Conservation (phyloP, 345 rosid species). For the Hypericum perforatum region DNA sequence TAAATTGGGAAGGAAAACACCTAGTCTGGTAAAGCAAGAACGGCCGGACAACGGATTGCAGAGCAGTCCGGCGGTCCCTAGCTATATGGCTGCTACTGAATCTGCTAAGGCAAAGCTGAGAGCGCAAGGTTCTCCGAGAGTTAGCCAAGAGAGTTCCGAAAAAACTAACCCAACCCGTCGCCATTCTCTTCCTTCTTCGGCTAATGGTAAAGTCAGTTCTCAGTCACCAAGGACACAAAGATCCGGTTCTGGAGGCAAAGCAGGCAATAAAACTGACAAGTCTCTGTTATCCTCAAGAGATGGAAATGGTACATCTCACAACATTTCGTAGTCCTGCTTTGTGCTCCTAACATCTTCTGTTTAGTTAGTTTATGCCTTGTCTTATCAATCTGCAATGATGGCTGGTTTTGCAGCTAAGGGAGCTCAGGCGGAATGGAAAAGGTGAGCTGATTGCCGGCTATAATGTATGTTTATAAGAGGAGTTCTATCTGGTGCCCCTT, state of each 20-base stretch:
- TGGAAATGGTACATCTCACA: slow-evolving; percentile 16
- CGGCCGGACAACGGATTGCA: slow-evolving; percentile 6
- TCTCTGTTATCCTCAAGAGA: slow-evolving; percentile 12
- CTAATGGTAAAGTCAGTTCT: slow-evolving; percentile 10
- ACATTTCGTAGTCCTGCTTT: slow-evolving; percentile 2
- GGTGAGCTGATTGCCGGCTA: slow-evolving; percentile 19
- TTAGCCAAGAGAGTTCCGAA: slow-evolving; percentile 12
- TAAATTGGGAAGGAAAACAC: slow-evolving; percentile 15
- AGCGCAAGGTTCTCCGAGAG: slow-evolving; percentile 13
- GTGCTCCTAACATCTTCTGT: background rate
- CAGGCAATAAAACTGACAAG: slow-evolving; percentile 11
- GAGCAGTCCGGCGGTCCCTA: slow-evolving; percentile 9
- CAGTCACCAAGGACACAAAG: slow-evolving; percentile 16
- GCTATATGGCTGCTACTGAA: slow-evolving; percentile 27
- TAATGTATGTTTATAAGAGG: slow-evolving; percentile 8
- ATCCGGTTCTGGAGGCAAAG: slow-evolving; percentile 10
- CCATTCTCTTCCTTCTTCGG: slow-evolving; percentile 15
- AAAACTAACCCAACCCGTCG: slow-evolving; percentile 10
- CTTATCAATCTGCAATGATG: background rate
- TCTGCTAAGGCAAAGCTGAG: slow-evolving; percentile 22
- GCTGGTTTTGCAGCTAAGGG: slow-evolving; percentile 48
- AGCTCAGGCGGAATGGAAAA: slow-evolving; percentile 46
- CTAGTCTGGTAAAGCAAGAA: slow-evolving; percentile 16
- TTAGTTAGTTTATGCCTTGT: background rate
- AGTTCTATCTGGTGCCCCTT: slow-evolving; percentile 8